Percentiles rank a stretch among this genome's conserved stretches.
Evolutionary conservation across 192 early-diverging fungal genomes (phyloP).

Genomic region (Gorgonomyces haynaldii): DNA sequence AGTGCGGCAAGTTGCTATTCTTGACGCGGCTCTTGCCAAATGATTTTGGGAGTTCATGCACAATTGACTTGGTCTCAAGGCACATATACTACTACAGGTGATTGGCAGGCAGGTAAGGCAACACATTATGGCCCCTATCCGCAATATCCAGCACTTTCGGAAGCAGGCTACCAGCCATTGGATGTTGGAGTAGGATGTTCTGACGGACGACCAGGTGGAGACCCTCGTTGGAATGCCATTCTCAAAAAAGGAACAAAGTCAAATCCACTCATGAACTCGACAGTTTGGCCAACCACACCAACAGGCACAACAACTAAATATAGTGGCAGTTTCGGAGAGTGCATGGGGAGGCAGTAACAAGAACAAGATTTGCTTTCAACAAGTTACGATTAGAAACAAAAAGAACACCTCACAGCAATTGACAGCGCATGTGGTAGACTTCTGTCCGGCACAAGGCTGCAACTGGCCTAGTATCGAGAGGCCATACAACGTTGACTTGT

Average conservation of each 20-base stretch:
- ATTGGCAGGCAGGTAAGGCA: not conserved
- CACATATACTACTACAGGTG: not conserved
- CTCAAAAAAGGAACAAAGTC: conserved; percentile 12
- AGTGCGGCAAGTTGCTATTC: no score
- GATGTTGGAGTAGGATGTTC: conserved; percentile 31
- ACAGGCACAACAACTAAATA: no score
- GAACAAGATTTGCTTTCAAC: conserved; percentile 18
- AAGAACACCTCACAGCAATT: not conserved
- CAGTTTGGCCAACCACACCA: conserved; percentile 17
- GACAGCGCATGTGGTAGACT: conserved; percentile 22
- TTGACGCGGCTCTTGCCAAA: no score
- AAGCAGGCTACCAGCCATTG: conserved; percentile 17
- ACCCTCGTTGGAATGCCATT: conserved; percentile 26
- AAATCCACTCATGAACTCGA: conserved; percentile 7
- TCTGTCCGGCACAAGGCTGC: conserved; percentile 19
- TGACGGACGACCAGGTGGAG: conserved; percentile 17
- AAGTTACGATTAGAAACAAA: conserved; percentile 11
- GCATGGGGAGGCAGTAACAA: no score
- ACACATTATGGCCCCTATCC: conserved; percentile 17
- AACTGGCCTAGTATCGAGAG: conserved; percentile 14
- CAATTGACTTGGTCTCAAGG: no score
- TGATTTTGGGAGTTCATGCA: no score
- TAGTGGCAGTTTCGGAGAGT: conserved; percentile 25
- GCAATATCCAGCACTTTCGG: conserved; percentile 8
- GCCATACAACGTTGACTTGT: conserved; percentile 24